Evolutionary conservation across 352 stramenopile genomes (phyloP).

Genomic region (Pythium dissimile): DNA sequence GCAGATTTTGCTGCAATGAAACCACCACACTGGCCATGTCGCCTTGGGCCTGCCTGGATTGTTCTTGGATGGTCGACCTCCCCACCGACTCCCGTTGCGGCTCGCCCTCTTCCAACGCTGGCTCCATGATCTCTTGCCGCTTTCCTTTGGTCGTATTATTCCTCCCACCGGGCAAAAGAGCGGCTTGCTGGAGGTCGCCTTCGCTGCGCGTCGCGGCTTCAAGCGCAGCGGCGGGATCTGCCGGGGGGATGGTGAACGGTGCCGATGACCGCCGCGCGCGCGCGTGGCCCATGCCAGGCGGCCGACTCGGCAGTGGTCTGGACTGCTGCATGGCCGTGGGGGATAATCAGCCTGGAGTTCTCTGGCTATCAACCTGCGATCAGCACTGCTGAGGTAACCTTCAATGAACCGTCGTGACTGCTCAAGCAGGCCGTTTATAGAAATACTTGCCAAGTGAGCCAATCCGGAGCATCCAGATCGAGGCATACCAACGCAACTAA

Average conservation of each 20-base stretch:
- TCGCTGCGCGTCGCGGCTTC: background rate
- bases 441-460: too few relatives aligned
- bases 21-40: slow-evolving; percentile 30
- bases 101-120: background rate
- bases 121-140: background rate
- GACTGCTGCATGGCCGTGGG: slow-evolving; percentile 1
- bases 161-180: too few relatives aligned
- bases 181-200: too few relatives aligned
- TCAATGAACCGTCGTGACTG: too few relatives aligned
- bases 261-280: slow-evolving; percentile 9
- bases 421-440: too few relatives aligned
- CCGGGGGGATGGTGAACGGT: slow-evolving; percentile 13
- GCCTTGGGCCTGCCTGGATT: slow-evolving; percentile 23
- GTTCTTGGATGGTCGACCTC: slow-evolving; percentile 21
- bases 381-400: too few relatives aligned
- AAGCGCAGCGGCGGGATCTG: slow-evolving; percentile 4
- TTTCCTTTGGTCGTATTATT: too few relatives aligned
- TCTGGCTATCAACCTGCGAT: too few relatives aligned
- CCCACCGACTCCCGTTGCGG: slow-evolving; percentile 1
- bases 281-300: background rate
- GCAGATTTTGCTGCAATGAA: slow-evolving; percentile 47
- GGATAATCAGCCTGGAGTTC: too few relatives aligned
- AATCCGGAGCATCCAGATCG: too few relatives aligned
- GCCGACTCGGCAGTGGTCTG: slow-evolving; percentile 3
- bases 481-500: too few relatives aligned